Evolutionary conservation across 805 yeast species (phyloP).

Genomic region (Isabelozyma pseudorhagii): DNA sequence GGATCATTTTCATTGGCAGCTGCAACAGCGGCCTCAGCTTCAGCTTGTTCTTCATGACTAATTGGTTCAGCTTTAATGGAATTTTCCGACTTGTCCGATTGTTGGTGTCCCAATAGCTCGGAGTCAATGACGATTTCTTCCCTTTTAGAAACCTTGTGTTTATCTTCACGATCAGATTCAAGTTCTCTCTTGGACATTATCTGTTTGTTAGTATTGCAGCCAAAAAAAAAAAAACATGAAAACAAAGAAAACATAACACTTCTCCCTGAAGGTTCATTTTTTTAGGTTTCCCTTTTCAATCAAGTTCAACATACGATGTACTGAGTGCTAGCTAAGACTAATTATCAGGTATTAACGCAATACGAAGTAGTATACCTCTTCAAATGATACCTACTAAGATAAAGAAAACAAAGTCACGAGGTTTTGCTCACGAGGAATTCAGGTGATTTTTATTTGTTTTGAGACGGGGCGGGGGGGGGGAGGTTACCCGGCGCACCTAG

Average conservation of each 20-base stretch:
- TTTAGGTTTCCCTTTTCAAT: background rate
- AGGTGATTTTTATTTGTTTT: slow-evolving; percentile 19
- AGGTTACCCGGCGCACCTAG: slow-evolving; percentile 1
- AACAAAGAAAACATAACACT: background rate
- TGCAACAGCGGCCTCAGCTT: slow-evolving; percentile 3
- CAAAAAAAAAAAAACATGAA: slow-evolving; percentile 1
- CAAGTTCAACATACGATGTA: background rate
- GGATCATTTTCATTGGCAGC: slow-evolving; percentile 4
- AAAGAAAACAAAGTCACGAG: slow-evolving; percentile 19
- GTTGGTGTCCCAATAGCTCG: slow-evolving; percentile 41
- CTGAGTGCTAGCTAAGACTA: background rate
- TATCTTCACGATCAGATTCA: slow-evolving; percentile 9
- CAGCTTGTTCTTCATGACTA: slow-evolving; percentile 12
- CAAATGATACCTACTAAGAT: background rate
- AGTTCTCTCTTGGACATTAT: slow-evolving; percentile 20
- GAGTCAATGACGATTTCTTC: slow-evolving; percentile 35
- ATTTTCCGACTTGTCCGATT: slow-evolving; percentile 16
- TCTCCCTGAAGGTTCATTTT: too few species aligned
- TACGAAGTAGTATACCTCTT: too few species aligned
- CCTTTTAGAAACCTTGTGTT: slow-evolving; percentile 11
- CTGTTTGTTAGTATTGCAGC: slow-evolving; percentile 2
- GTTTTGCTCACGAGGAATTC: slow-evolving; percentile 25
- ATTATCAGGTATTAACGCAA: too few species aligned
- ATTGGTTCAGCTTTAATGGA: slow-evolving; percentile 11
- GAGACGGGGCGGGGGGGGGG: slow-evolving; percentile 9